Conservation (phyloP, 768 basidiomycete species). For the Lentinula boryana region DNA sequence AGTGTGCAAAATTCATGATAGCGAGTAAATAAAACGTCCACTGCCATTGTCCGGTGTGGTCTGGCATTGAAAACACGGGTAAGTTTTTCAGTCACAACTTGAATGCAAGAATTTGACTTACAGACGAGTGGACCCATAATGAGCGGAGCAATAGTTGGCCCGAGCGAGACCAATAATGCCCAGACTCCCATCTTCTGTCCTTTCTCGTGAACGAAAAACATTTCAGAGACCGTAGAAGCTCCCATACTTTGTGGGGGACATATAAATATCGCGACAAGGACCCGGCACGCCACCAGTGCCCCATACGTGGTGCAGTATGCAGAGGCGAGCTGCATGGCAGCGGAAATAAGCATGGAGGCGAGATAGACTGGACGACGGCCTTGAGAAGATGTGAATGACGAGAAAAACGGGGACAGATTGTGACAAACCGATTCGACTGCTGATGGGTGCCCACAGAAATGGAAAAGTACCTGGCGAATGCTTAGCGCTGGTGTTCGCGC, state of each 20-base stretch:
- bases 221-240: neutral
- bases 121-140: conserved; percentile 1
- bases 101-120: neutral
- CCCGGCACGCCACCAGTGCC: neutral
- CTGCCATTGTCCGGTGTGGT: neutral
- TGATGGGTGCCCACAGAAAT: neutral
- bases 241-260: conserved; percentile 4
- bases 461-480: neutral
- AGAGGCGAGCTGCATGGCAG: conserved; percentile 1
- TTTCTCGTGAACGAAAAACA: conserved; percentile 1
- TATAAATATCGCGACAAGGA: neutral
- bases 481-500: too few species aligned
- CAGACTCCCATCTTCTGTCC: neutral
- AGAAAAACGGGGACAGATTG: neutral
- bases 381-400: neutral
- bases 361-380: conserved; percentile 1
- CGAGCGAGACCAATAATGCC: neutral
- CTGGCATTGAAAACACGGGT: neutral
- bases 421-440: neutral
- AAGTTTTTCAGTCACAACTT: too few species aligned
- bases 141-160: neutral
- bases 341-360: neutral
- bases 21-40: conserved; percentile 1
- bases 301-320: conserved; percentile 1
- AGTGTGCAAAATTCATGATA: neutral